phyloP scores from a whole-genome alignment of 345 rosid genomes.

The Lepidium africanum region DNA sequence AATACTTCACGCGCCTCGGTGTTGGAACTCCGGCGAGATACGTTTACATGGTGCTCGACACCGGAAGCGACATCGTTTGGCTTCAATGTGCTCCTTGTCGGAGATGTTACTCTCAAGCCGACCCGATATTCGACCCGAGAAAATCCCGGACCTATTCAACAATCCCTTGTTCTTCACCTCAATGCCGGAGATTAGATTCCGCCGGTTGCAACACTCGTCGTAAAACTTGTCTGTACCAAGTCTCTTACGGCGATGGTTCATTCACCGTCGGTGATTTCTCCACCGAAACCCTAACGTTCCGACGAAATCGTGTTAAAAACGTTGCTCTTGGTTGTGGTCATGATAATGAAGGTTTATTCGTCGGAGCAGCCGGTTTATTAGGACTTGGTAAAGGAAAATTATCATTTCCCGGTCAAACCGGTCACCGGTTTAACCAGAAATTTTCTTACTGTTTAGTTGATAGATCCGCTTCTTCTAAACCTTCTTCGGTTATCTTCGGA shows the following conservation, averaged over 20 bases:
- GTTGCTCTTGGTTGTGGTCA: slow-evolving; percentile 93
- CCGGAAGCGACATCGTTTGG: slow-evolving; percentile 96
- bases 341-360: slow-evolving; percentile 85
- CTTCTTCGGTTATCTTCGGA: slow-evolving; percentile 79
- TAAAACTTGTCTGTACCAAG: slow-evolving; percentile 69
- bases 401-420: slow-evolving; percentile 79
- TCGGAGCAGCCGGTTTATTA: slow-evolving; percentile 86
- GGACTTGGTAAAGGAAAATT: slow-evolving; percentile 85
- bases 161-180: slow-evolving; percentile 55
- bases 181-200: slow-evolving; percentile 55
- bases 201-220: slow-evolving; percentile 45
- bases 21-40: slow-evolving; percentile 88
- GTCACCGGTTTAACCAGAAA: slow-evolving; percentile 65
- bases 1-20: slow-evolving; percentile 93
- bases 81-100: slow-evolving; percentile 89
- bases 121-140: slow-evolving; percentile 77
- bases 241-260: slow-evolving; percentile 91
- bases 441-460: slow-evolving; percentile 91
- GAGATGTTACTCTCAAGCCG: slow-evolving; percentile 76
- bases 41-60: slow-evolving; percentile 79
- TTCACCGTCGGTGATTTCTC: slow-evolving; percentile 83
- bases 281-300: slow-evolving; percentile 81
- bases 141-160: slow-evolving; percentile 58
- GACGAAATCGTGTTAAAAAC: slow-evolving; percentile 46
- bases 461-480: slow-evolving; percentile 70